phyloP scores from a whole-genome alignment of 2,329 filamentous ascomycete species.

The Hypomyces perniciosus region DNA sequence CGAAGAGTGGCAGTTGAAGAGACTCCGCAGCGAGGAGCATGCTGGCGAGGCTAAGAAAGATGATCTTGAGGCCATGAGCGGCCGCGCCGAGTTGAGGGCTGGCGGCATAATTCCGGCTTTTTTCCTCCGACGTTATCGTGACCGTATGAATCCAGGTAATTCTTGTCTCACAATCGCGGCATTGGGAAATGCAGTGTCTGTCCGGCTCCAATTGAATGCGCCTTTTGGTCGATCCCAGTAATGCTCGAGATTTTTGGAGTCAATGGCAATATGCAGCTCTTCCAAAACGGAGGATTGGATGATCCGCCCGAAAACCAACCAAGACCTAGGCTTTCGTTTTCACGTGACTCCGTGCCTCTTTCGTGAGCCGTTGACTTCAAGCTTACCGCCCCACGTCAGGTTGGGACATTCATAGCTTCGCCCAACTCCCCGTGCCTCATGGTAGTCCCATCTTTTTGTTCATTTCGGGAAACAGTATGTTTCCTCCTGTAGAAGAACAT shows the following conservation, averaged over 20 bases:
- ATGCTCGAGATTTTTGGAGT: no score
- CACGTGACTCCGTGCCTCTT: slow-evolving; percentile 31
- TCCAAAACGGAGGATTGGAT: slow-evolving; percentile 13
- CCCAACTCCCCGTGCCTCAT: not conserved
- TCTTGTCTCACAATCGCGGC: no score
- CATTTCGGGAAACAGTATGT: slow-evolving; percentile 34
- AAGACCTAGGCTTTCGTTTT: slow-evolving; percentile 15
- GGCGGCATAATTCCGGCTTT: slow-evolving; percentile 1
- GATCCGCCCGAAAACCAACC: slow-evolving; percentile 17
- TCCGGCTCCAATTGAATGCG: slow-evolving; percentile 16
- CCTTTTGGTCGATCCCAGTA: no score
- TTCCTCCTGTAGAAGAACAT: slow-evolving; percentile 51
- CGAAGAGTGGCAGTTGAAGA: not conserved
- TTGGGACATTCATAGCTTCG: not conserved
- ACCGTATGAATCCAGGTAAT: not conserved
- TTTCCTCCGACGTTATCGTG: not conserved
- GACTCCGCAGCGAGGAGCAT: not conserved
- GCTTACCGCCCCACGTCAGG: slow-evolving; percentile 1
- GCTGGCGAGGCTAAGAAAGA: slow-evolving; percentile 13
- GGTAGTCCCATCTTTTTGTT: not conserved
- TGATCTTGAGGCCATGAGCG: slow-evolving; percentile 6
- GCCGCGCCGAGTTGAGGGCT: slow-evolving; percentile 5
- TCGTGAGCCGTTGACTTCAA: slow-evolving; percentile 20
- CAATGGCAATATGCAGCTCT: not conserved
- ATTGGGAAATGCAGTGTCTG: slow-evolving; percentile 15